phyloP scores from a whole-genome alignment of 2,329 filamentous ascomycete species.

The Beauveria scarabaeidicola region DNA sequence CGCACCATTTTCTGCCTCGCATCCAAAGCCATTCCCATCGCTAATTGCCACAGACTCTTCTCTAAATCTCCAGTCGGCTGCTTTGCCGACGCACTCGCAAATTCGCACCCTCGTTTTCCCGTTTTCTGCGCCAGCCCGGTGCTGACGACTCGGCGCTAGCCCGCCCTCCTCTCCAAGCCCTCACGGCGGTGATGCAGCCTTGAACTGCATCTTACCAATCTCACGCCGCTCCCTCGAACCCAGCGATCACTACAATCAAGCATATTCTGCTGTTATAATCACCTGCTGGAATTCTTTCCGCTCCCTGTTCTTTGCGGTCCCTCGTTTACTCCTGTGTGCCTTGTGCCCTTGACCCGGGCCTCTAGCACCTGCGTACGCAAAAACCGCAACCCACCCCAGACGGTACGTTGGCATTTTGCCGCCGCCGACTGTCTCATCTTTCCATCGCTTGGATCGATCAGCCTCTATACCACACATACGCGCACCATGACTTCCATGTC shows the following conservation, averaged over 20 bases:
- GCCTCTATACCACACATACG: constrained; percentile 20
- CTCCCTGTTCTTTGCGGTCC: background rate
- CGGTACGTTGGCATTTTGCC: background rate
- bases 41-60: constrained; percentile 9
- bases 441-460: constrained; percentile 16
- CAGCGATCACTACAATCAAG: constrained; percentile 2
- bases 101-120: constrained; percentile 14
- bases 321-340: background rate
- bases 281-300: background rate
- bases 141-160: constrained; percentile 20
- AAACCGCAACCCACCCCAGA: constrained; percentile 20
- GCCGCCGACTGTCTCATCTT: constrained; percentile 4
- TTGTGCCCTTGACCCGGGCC: background rate
- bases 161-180: constrained; percentile 6
- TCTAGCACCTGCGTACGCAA: constrained; percentile 18
- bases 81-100: background rate
- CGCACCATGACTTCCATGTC: constrained; percentile 38
- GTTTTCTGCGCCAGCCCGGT: constrained; percentile 18
- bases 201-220: constrained; percentile 8
- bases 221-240: constrained; percentile 1
- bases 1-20: background rate
- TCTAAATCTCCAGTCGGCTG: background rate
- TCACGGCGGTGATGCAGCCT: constrained; percentile 9
- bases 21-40: constrained; percentile 2
- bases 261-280: background rate